Evolutionary conservation across 2,329 filamentous ascomycete species (phyloP), one percentile per base, ranked within the genome.

Genomic region (Trichoderma harzianum): DNA sequence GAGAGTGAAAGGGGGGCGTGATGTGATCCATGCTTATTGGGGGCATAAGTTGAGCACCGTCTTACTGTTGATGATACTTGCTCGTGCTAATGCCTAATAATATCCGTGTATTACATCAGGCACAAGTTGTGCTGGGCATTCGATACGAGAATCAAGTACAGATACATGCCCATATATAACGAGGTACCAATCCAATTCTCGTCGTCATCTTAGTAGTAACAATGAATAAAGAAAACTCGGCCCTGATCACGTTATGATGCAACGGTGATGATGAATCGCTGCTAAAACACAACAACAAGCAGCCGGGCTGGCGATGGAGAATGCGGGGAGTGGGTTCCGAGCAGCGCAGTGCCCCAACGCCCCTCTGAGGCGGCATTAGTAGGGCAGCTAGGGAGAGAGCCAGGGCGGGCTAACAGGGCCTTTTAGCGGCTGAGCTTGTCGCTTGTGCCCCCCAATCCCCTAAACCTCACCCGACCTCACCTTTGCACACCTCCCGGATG

Each of bases 251-350:
- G 57, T 53, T 36, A 69, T 69, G 66, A 69, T 69, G 66, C 66
- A 69, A 69, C 57, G 39, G 57, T 69, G 66, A 69, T 69, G 66
- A 69, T 32, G 62, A 18, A 34, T 47, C 21, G 30, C 21, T 18
- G 28, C 28, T 32, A 32, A 61, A 30, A 14, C 2, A 5, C 16
- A 30, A n/a, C 36, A 12, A 12, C 39, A 10, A 18, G 39, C 39
- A n/a, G 18, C 39, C 18, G 39, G 32, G 21, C 51, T 39, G 14
- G n/a, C 36, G 36, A 30, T 51, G 66, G 57, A 53, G 57, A 69
- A 69, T 69, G 66, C 66, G 66, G 66, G 66, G 66, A 28, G 39
- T 12, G 26, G 55, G 39, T 51, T 69, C 66, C 39, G 65, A 39
- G 14, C 26, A 53, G 18, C n/a, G 53, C 55, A 53, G 55, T 16